Conservation (phyloP, 1,139 yeast species). For the Yamadazyma dendronema region DNA sequence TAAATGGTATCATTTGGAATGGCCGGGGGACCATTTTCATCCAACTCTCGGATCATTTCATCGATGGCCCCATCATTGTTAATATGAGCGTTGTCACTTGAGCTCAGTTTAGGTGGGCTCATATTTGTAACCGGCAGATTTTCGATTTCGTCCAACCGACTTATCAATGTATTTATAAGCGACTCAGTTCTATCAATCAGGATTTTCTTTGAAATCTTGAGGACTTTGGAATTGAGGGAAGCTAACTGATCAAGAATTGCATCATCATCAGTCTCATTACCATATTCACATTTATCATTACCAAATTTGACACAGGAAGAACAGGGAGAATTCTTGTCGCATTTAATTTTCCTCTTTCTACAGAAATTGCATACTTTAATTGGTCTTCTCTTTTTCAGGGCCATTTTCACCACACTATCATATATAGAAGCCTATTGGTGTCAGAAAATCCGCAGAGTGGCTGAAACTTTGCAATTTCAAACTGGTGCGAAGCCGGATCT, state of each 20-base stretch:
- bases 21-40: not conserved
- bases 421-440: too few relatives aligned
- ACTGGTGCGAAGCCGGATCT: constrained; percentile 1
- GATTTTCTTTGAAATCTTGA: constrained; percentile 2
- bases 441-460: too few relatives aligned
- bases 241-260: constrained; percentile 4
- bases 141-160: constrained; percentile 1
- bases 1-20: not conserved
- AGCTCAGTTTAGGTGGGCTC: not conserved
- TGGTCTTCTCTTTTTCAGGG: constrained; percentile 8
- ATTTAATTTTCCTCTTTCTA: constrained; percentile 12
- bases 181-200: constrained; percentile 3
- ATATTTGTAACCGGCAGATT: not conserved
- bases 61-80: not conserved
- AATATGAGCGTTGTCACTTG: not conserved
- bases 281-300: constrained; percentile 7
- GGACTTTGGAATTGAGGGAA: constrained; percentile 3
- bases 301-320: constrained; percentile 12
- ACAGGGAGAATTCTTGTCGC: constrained; percentile 13
- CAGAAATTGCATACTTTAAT: constrained; percentile 14
- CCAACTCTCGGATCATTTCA: not conserved
- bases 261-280: constrained; percentile 3
- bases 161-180: not conserved
- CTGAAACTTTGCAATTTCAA: too few relatives aligned
- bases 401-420: too few relatives aligned